A percentile compares a stretch with the other conserved stretches of the same genome.
phyloP scores from a whole-genome alignment of 208 protist genomes.

The Leishmania arabica region DNA sequence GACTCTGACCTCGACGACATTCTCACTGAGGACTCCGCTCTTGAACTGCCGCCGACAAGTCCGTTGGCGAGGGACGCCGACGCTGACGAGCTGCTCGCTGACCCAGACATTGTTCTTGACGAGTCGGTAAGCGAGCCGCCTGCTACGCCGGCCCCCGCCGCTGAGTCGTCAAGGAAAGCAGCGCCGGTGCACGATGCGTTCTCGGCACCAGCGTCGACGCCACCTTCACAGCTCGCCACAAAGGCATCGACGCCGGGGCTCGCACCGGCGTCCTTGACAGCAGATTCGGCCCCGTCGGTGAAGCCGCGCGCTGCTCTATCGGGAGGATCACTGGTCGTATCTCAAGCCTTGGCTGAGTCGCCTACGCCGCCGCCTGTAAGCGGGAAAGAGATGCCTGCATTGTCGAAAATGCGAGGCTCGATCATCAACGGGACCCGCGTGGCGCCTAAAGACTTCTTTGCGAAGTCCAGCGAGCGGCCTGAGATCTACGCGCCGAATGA shows the following conservation, averaged over 20 bases:
- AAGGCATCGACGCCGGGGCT: background rate
- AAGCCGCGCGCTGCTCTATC: background rate
- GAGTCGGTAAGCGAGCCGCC: background rate
- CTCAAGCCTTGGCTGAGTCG: background rate
- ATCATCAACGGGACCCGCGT: conserved; percentile 20
- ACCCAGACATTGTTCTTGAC: conserved; percentile 27
- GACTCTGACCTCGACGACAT: conserved; percentile 41
- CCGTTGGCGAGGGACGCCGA: conserved; percentile 7
- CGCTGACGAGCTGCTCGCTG: conserved; percentile 12
- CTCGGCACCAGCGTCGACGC: background rate
- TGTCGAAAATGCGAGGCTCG: background rate
- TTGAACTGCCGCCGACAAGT: conserved; percentile 13
- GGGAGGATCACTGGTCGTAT: no score
- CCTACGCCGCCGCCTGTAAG: background rate
- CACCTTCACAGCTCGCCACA: background rate
- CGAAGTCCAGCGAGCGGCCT: conserved; percentile 28
- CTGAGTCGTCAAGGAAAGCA: background rate
- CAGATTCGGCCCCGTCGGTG: background rate
- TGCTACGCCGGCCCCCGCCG: background rate
- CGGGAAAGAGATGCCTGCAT: background rate
- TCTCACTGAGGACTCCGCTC: conserved; percentile 22
- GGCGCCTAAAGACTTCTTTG: conserved; percentile 24
- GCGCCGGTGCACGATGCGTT: background rate
- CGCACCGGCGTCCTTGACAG: background rate
- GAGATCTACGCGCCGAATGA: conserved; percentile 50